Evolutionary conservation across 805 yeast genomes (phyloP), one percentile per base, ranked within the genome.

Genomic region (Wickerhamiella galacta): DNA sequence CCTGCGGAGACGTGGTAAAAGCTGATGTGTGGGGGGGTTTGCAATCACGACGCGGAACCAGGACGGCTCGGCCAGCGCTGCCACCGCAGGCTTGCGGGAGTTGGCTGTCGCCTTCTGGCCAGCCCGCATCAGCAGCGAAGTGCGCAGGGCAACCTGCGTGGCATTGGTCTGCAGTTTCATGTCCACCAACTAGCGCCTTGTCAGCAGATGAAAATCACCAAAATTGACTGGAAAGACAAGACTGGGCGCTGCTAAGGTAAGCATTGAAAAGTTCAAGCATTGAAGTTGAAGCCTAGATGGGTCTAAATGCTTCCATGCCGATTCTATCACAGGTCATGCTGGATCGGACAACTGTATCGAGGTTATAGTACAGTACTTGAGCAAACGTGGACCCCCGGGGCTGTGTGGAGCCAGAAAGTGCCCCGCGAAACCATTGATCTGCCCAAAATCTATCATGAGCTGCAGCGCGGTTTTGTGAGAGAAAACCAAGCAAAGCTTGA

Each of bases 41-140:
- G 73, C 64, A 3, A 80, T 79, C 11, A 90, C 82, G 4, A 79
- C 87, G 41, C 75, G 72, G 55, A 66, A 82, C 98, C 96, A 90
- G 1, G 75, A 75, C 2, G 98, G 98, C 47, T 77, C 75, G 20
- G 65, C 56, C 20, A 55, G 61, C 30, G 82, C 63, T 26, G 42
- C 28, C 21, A 36, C 30, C n/a, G n/a, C n/a, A n/a, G n/a, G n/a
- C n/a, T n/a, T n/a, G n/a, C n/a, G n/a, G n/a, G n/a, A n/a, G n/a
- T n/a, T n/a, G 11, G 10, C 38, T 27, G 40, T 41, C 12, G 29
- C 27, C 8, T 33, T 39, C n/a, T 75, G 59, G 2, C 92, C 87
- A 0, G 79, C 66, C 45, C 63, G 64, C 41, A 87, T 57, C 45
- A 73, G 73, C 38, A 76, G 74, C 2, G 94, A 75, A 0, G 94